Evolutionary conservation across 2,329 filamentous ascomycete genomes (phyloP).

Genomic region (Aspergillus sp.): DNA sequence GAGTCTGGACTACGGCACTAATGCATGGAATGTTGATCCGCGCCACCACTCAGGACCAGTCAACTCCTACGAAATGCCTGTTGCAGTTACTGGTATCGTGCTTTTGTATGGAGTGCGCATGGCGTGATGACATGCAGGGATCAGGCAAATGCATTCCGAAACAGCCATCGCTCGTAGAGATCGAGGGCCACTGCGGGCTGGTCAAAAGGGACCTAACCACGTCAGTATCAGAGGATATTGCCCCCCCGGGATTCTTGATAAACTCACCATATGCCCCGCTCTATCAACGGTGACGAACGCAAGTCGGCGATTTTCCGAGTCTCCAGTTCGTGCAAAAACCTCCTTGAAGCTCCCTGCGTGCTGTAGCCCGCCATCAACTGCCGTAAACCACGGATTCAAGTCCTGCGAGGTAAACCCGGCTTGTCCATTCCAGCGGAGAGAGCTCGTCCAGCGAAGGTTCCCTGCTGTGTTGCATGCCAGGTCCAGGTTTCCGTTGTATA

Average conservation of each 20-base stretch:
- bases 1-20: too few relatives aligned
- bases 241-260: background rate
- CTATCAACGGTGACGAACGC: conserved; percentile 10
- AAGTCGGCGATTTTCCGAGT: conserved; percentile 3
- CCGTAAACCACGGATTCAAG: conserved; percentile 11
- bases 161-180: conserved; percentile 1
- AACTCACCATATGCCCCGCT: conserved; percentile 10
- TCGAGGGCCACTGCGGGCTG: conserved; percentile 8
- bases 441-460: conserved; percentile 15
- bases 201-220: conserved; percentile 7
- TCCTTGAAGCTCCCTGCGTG: conserved; percentile 5
- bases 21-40: too few relatives aligned
- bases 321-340: background rate
- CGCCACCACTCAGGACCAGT: too few relatives aligned
- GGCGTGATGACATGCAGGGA: too few relatives aligned
- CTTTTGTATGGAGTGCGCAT: too few relatives aligned
- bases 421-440: conserved; percentile 18
- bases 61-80: too few relatives aligned
- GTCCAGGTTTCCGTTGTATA: conserved; percentile 19
- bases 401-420: conserved; percentile 11
- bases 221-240: background rate
- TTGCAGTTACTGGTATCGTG: too few relatives aligned
- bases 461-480: conserved; percentile 21
- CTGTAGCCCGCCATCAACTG: conserved; percentile 4
- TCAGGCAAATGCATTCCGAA: background rate